Conservation (phyloP, 495 filamentous ascomycete genomes). For the Baudoinia panamericana region DNA sequence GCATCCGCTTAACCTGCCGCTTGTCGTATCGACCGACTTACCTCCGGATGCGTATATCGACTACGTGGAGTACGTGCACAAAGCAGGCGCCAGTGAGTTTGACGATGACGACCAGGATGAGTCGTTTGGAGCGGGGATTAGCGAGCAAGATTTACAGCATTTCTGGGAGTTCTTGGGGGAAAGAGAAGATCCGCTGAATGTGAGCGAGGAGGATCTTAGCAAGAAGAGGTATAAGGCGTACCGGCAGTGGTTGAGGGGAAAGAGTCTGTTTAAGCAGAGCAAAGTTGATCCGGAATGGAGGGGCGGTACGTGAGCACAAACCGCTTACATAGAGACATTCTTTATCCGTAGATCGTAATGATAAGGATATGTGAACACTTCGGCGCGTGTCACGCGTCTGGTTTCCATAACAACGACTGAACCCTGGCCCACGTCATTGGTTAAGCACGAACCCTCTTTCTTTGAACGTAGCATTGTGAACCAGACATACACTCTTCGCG, state of each 20-base stretch:
- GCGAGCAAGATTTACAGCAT: constrained; percentile 57
- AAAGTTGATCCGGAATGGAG: constrained; percentile 34
- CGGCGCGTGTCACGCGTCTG: too few relatives aligned
- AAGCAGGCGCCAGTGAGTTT: constrained; percentile 27
- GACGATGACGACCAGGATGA: constrained; percentile 7
- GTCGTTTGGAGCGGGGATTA: constrained; percentile 20
- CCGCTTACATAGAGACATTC: too few relatives aligned
- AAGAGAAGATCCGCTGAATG: constrained; percentile 72
- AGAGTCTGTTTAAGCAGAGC: constrained; percentile 82
- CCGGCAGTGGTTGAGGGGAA: constrained; percentile 80
- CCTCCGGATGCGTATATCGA: constrained; percentile 44
- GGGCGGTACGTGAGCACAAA: constrained; percentile 5
- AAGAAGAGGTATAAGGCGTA: constrained; percentile 97
- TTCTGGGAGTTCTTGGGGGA: constrained; percentile 66
- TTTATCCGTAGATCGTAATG: too few relatives aligned
- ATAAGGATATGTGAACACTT: background rate
- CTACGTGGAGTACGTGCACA: constrained; percentile 60
- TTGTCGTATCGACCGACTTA: constrained; percentile 66
- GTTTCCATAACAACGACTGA: too few relatives aligned
- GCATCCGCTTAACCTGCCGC: constrained; percentile 77
- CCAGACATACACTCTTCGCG: too few relatives aligned
- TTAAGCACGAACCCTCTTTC: too few relatives aligned
- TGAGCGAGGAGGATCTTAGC: constrained; percentile 63
- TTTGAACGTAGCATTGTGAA: too few relatives aligned
- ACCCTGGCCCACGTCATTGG: too few relatives aligned